These are phyloP conservation scores for Rhizophagus clarus DNA, from an alignment of 192 early-diverging fungal genomes.

Conservation along the genomic window DNA sequence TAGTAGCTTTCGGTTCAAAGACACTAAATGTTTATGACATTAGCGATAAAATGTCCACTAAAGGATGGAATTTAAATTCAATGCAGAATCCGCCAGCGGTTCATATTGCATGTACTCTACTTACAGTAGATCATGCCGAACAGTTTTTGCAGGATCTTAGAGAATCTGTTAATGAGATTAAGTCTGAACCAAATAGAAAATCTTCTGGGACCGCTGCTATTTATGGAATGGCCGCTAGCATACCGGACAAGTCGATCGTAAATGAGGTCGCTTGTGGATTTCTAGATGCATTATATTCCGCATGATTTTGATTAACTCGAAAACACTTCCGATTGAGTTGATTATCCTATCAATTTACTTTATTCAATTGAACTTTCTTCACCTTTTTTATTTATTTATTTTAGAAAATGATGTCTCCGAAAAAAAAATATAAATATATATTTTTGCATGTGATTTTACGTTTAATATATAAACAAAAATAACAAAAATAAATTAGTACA, in stretches of 20 bases:
- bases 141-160: conserved; percentile 78
- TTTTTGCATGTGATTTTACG: too few species aligned
- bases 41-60: conserved; percentile 76
- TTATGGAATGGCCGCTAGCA: conserved; percentile 88
- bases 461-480: too few species aligned
- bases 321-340: neutral
- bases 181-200: conserved; percentile 67
- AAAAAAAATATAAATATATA: too few species aligned
- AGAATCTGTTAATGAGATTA: conserved; percentile 69
- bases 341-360: neutral
- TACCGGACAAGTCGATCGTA: conserved; percentile 85
- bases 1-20: conserved; percentile 81
- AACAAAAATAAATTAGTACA: too few species aligned
- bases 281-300: conserved; percentile 81
- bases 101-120: conserved; percentile 88
- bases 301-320: conserved; percentile 35
- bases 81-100: conserved; percentile 88
- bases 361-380: too few species aligned
- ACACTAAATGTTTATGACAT: conserved; percentile 84
- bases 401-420: too few species aligned
- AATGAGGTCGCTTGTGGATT: conserved; percentile 86
- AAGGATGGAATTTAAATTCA: conserved; percentile 86
- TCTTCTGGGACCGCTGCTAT: conserved; percentile 82
- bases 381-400: too few species aligned
- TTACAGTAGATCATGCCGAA: conserved; percentile 70